Conservation (phyloP, 768 basidiomycete genomes). For the Mycena polygramma region DNA sequence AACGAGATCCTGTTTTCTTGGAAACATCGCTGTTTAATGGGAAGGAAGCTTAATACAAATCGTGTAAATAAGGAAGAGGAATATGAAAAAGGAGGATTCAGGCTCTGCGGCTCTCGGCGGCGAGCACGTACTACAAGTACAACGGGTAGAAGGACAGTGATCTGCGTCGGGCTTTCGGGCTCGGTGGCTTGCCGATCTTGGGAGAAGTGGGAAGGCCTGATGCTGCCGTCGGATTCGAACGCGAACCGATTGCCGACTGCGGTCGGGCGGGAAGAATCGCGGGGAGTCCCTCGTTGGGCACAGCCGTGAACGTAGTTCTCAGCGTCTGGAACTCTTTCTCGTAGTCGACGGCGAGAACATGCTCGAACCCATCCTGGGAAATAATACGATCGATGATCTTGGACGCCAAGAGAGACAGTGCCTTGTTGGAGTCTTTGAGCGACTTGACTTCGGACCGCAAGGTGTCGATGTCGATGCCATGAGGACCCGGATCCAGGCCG, state of each 20-base stretch:
- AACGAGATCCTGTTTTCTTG: too few species aligned
- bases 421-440: slow-evolving; percentile 96
- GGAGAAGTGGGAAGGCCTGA: slow-evolving; percentile 41
- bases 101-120: too few species aligned
- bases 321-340: slow-evolving; percentile 69
- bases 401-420: slow-evolving; percentile 92
- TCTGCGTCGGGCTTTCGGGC: slow-evolving; percentile 68
- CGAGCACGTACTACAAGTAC: too few species aligned
- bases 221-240: slow-evolving; percentile 51
- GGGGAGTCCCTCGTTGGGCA: slow-evolving; percentile 46
- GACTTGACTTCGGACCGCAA: slow-evolving; percentile 90
- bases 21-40: too few species aligned
- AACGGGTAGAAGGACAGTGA: slow-evolving; percentile 88
- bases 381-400: slow-evolving; percentile 99
- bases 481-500: slow-evolving; percentile 46
- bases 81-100: too few species aligned
- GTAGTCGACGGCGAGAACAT: slow-evolving; percentile 94
- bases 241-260: slow-evolving; percentile 70
- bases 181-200: slow-evolving; percentile 41
- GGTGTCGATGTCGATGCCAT: slow-evolving; percentile 74
- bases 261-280: slow-evolving; percentile 60
- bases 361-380: slow-evolving; percentile 95
- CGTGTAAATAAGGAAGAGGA: too few species aligned
- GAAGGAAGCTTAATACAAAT: too few species aligned
- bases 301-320: slow-evolving; percentile 59